Evolutionary conservation across 371 early-diverging fungal genomes (phyloP), one percentile per base, ranked within the genome.

Genomic region (Mucor plumbeus): DNA sequence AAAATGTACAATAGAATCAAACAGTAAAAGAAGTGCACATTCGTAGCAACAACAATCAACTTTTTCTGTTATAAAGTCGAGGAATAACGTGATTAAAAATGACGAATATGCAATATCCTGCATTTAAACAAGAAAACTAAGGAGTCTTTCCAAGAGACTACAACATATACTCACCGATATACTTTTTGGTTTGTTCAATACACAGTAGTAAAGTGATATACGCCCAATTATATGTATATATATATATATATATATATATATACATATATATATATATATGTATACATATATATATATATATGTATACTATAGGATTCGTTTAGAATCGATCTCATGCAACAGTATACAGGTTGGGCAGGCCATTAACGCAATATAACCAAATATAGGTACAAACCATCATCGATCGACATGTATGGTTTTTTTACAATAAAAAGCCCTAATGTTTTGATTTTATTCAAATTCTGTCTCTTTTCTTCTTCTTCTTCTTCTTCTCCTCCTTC

Each of bases 291-390:
- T 40, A 15, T 65, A 62, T 65, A 63, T 60, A 41, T 15, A 41
- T 40, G n/a, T 19, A 36, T 36, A 38, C 14, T 38, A 35, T 31
- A 69, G 64, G 74, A 59, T 77, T 77, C 64, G 77, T 73, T 78
- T 78, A 76, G 74, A 78, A 78, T 75, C 61, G 69, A 73, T 70
- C 73, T 69, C 69, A 78, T 74, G 74, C 70, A 68, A 65, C 50
- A 71, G 43, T 36, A 53, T 53, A 53, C 53, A 53, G 53, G 48
- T 55, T 57, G 55, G 63, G 47, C 69, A 63, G 60, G 63, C 71
- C 64, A 65, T 66, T 60, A 61, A 60, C 64, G 54, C 69, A 81
- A 81, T 81, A 78, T 81, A 67, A 76, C 81, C 75, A 76, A 70
- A 76, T 73, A 69, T 73, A 73, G 80, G 26, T 62, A 71, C 40